Percentiles rank a stretch among this genome's conserved stretches.
Evolutionary conservation across 73 alveolate genomes (phyloP).

Genomic region (Strombidium stylifer): DNA sequence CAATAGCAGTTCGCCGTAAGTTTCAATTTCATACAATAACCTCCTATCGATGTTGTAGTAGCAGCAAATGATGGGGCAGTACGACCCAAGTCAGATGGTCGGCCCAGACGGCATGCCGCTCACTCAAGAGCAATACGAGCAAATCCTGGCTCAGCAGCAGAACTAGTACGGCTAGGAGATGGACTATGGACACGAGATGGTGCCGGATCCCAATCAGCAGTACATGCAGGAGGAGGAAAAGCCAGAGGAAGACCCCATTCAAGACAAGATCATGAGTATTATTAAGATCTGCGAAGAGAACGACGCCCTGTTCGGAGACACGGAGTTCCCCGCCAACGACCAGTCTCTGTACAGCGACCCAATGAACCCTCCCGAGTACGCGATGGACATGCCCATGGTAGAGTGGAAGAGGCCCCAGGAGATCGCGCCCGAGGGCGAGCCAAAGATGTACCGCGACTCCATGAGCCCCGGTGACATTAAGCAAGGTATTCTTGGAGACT

Average conservation of each 20-base stretch:
- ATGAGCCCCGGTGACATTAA: slow-evolving; percentile 93
- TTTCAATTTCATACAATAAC: too few relatives aligned
- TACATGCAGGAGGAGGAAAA: slow-evolving; percentile 7
- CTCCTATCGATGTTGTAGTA: too few relatives aligned
- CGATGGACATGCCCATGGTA: slow-evolving; percentile 67
- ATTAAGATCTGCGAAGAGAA: slow-evolving; percentile 60
- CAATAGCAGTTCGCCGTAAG: too few relatives aligned
- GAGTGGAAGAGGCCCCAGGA: slow-evolving; percentile 95
- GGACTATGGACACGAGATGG: background rate
- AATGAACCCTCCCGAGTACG: slow-evolving; percentile 82
- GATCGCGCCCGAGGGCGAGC: slow-evolving; percentile 81
- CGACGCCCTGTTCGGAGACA: slow-evolving; percentile 65
- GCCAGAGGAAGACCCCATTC: slow-evolving; percentile 60
- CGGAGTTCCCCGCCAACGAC: slow-evolving; percentile 79
- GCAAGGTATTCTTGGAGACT: slow-evolving; percentile 97
- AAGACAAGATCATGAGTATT: slow-evolving; percentile 47
- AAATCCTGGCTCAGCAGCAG: background rate
- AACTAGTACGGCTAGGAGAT: background rate
- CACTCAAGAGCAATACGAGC: background rate
- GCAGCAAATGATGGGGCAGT: background rate
- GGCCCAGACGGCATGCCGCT: too few relatives aligned
- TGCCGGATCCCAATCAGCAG: background rate
- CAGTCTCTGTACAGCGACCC: slow-evolving; percentile 79
- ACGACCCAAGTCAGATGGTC: background rate
- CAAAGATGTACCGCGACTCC: slow-evolving; percentile 87